These are phyloP conservation scores for Prunus salicina DNA, from an alignment of 306 rosid species.

Conservation along the genomic window DNA sequence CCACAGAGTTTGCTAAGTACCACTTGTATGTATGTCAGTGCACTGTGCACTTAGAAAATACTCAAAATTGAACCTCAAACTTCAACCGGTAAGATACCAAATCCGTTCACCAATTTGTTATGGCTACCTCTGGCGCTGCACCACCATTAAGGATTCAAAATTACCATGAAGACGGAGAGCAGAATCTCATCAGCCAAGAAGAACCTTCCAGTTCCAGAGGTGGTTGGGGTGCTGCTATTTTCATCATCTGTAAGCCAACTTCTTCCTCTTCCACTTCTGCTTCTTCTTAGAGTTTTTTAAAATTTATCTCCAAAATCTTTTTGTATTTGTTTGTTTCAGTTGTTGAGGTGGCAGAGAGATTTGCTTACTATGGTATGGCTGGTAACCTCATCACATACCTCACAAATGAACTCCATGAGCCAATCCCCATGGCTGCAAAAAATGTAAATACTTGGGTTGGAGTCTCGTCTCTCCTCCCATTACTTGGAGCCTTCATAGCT, in stretches of 20 bases:
- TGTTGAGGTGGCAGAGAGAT: constrained; percentile 53
- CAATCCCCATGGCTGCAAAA: constrained; percentile 33
- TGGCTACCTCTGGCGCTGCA: not conserved
- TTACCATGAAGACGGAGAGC: not conserved
- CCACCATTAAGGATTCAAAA: not conserved
- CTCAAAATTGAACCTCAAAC: not conserved
- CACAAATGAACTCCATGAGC: constrained; percentile 32
- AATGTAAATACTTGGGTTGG: constrained; percentile 47
- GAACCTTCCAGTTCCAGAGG: constrained; percentile 23
- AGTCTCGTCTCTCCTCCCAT: constrained; percentile 34
- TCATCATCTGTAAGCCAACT: constrained; percentile 36
- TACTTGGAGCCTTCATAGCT: constrained; percentile 44
- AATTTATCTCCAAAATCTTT: not conserved
- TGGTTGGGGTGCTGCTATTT: constrained; percentile 54
- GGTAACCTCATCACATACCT: constrained; percentile 40
- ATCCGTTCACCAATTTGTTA: not conserved
- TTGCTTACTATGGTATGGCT: constrained; percentile 31
- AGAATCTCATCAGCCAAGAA: not conserved
- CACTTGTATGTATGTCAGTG: too few species aligned
- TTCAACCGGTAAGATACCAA: not conserved
- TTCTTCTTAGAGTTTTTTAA: not conserved
- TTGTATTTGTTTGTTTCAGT: constrained; percentile 15
- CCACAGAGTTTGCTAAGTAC: too few species aligned
- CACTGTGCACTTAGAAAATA: not conserved
- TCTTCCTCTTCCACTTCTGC: not conserved